phyloP scores from a whole-genome alignment of 116 monocot genomes.

The Dioscorea cayenensis region DNA sequence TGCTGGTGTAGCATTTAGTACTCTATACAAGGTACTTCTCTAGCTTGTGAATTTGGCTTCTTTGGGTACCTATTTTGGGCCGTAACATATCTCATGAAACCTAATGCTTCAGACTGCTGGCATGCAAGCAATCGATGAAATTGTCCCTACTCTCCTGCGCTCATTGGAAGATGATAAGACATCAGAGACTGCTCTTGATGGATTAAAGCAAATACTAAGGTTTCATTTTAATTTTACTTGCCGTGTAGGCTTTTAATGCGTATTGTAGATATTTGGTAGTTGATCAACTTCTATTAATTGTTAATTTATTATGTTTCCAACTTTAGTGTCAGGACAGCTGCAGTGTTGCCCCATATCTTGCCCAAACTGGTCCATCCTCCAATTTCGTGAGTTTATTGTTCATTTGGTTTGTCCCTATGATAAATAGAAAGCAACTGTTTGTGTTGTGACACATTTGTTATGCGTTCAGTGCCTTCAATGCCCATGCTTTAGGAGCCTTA shows the following conservation, averaged over 20 bases:
- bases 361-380: constrained; percentile 90
- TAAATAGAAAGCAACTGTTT: too few species aligned
- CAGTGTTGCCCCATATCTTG: constrained; percentile 94
- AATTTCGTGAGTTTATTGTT: constrained; percentile 50
- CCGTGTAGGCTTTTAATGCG: not conserved
- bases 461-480: constrained; percentile 72
- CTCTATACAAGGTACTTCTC: constrained; percentile 82
- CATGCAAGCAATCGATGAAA: constrained; percentile 99
- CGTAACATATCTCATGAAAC: not conserved
- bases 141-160: constrained; percentile 77
- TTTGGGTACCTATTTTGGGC: not conserved
- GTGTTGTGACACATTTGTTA: not conserved
- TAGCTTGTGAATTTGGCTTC: not conserved
- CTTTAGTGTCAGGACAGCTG: constrained; percentile 81
- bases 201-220: constrained; percentile 96
- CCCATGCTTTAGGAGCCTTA: constrained; percentile 95
- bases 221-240: constrained; percentile 20
- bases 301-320: constrained; percentile 3
- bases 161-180: constrained; percentile 82
- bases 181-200: constrained; percentile 91
- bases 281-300: not conserved
- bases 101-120: constrained; percentile 71
- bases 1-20: constrained; percentile 96
- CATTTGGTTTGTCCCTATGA: not conserved
- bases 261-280: not conserved